Evolutionary conservation across 352 stramenopile genomes (phyloP).

Genomic region (Globisporangium uncinulatum): DNA sequence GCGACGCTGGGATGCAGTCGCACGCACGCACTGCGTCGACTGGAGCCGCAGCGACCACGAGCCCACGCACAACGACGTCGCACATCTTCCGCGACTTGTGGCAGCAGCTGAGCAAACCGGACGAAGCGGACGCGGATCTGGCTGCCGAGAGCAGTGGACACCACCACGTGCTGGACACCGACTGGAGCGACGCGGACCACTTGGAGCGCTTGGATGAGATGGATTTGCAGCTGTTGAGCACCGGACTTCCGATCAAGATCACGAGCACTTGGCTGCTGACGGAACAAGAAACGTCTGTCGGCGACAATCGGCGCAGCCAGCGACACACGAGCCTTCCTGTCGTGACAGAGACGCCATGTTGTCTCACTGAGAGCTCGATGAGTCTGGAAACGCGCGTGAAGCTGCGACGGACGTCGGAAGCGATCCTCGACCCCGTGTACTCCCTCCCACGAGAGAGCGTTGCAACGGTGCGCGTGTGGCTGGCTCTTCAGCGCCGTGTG

Average conservation of each 20-base stretch:
- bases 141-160: conserved; percentile 14
- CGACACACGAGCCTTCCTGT: background rate
- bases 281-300: background rate
- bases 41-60: conserved; percentile 19
- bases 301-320: background rate
- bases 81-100: conserved; percentile 76
- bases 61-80: conserved; percentile 18
- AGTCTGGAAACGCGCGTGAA: conserved; percentile 6
- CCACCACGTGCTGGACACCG: conserved; percentile 14
- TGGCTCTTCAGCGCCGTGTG: no score
- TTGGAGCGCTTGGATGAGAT: conserved; percentile 49
- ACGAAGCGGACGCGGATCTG: conserved; percentile 35
- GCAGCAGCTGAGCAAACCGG: conserved; percentile 67
- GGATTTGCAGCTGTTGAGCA: conserved; percentile 50
- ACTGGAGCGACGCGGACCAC: conserved; percentile 26
- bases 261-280: background rate
- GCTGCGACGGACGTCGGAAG: conserved; percentile 22
- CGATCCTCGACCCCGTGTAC: conserved; percentile 41
- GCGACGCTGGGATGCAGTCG: conserved; percentile 11
- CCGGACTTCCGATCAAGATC: conserved; percentile 41
- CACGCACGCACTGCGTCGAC: conserved; percentile 25
- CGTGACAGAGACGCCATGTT: background rate
- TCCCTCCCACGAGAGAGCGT: conserved; percentile 12
- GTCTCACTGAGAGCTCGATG: background rate
- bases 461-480: conserved; percentile 6